Base-by-base conservation (phyloP, 2,329 filamentous ascomycete genomes). In the Alternaria ethzedia region DNA sequence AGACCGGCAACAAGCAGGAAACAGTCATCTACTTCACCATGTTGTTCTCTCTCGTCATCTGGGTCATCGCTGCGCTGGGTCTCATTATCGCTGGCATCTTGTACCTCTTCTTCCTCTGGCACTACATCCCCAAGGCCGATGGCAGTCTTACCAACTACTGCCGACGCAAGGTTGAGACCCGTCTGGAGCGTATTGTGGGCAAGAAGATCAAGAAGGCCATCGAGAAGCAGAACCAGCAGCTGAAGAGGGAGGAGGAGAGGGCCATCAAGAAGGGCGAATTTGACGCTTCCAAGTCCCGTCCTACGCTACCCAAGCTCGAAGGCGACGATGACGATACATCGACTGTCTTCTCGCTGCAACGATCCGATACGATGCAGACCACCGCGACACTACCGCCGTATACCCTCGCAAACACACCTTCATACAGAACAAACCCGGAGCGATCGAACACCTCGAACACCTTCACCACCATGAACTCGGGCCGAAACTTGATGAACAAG, bases 1-100 rank as follows among this genome's bases (percentile, higher is more conserved):
- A 90, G 15, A 83, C 90, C 32, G 77, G 77, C 55, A 90, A 96
- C 78, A 89, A 88, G 65, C 88, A 90, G 68, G 93, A 97, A 79
- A 92, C 92, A 2, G 82, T 96, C 64, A 91, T 97, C 70, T 85
- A 98, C 55, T 92, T 90, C 43, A 90, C 93, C 80, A 98, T 98
- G 96, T 83, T 94, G 67, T 98, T 97, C 81, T 97, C 95, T 4
- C 80, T 97, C 21, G 78, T 97, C 58, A 88, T 98, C 70, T 98
- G 95, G 95, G 85, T 94, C 13, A 89, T 98, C 71, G 91, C 91
- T 0, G 87, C 91, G 6, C 77, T 98, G 57, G 86, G 83, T 60
- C 85, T 98, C 54, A 82, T 95, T n/a, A 76, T 92, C 10, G 93
- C 92, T 0, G 83, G 89, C 21, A 73, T 96, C 2, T 89, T 97